Conservation (phyloP, 148 eudicot species). For the Agrostemma githago region DNA sequence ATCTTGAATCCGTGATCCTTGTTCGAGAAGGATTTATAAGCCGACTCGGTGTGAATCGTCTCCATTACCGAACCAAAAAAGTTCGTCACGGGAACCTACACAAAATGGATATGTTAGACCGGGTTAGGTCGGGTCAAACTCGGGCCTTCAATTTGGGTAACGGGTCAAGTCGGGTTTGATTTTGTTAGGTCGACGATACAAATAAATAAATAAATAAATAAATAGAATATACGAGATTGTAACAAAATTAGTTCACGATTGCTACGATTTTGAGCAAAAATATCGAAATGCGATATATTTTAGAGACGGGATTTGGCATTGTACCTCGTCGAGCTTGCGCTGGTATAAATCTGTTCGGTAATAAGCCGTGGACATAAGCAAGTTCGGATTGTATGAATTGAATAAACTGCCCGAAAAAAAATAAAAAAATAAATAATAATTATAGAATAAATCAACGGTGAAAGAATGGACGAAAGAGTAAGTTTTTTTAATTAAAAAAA, state of each 20-base stretch:
- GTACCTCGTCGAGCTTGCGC: constrained; percentile 75
- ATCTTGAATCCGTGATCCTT: constrained; percentile 31
- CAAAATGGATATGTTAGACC: background rate
- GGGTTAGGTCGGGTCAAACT: background rate
- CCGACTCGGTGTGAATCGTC: constrained; percentile 81
- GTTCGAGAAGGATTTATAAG: constrained; percentile 63
- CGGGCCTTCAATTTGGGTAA: no score
- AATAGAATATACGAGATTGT: background rate
- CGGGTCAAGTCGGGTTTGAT: no score
- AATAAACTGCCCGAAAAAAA: constrained; percentile 92
- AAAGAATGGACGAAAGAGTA: constrained; percentile 1
- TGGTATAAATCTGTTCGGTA: constrained; percentile 82
- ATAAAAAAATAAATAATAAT: constrained; percentile 7
- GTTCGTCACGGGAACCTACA: constrained; percentile 90
- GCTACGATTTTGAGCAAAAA: background rate
- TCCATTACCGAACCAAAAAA: constrained; percentile 99
- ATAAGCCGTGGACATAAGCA: constrained; percentile 87
- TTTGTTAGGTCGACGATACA: no score
- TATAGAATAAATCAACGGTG: background rate
- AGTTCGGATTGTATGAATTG: constrained; percentile 68
- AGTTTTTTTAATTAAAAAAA: constrained; percentile 28
- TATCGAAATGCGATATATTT: background rate
- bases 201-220: no score
- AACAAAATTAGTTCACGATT: background rate
- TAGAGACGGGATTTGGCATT: no score